Conservation (phyloP, 2,329 filamentous ascomycete species). For the Fusarium tricinctum region DNA sequence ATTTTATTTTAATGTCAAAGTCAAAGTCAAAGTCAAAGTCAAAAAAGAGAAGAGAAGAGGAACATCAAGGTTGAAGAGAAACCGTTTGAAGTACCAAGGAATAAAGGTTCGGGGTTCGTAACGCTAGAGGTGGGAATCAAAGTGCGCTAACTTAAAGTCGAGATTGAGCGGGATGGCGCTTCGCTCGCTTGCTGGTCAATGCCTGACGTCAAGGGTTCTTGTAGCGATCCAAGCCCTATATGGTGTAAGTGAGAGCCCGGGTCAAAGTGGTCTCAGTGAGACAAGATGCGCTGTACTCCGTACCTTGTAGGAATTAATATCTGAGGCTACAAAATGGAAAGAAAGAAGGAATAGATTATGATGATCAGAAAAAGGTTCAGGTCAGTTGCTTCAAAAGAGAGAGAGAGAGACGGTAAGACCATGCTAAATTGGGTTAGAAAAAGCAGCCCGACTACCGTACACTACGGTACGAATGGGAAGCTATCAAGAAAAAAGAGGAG, state of each 20-base stretch:
- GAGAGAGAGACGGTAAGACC: conserved; percentile 21
- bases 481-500: conserved; percentile 32
- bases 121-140: conserved; percentile 15
- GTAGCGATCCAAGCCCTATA: conserved; percentile 15
- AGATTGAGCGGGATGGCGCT: conserved; percentile 30
- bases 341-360: background rate
- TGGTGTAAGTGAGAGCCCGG: background rate
- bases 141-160: conserved; percentile 17
- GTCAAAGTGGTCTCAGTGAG: background rate
- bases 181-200: conserved; percentile 2
- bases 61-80: background rate
- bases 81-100: conserved; percentile 8
- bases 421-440: conserved; percentile 15
- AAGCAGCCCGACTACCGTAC: conserved; percentile 5
- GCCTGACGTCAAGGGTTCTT: conserved; percentile 35
- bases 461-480: conserved; percentile 4
- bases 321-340: background rate
- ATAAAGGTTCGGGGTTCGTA: background rate
- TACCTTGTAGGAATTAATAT: no score
- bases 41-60: background rate
- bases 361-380: background rate
- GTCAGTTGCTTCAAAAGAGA: conserved; percentile 11
- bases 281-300: no score
- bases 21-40: background rate
- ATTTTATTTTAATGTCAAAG: background rate